These are phyloP conservation scores for Seiridium unicorne DNA, from an alignment of 2,329 filamentous ascomycete species.

Conservation along the genomic window DNA sequence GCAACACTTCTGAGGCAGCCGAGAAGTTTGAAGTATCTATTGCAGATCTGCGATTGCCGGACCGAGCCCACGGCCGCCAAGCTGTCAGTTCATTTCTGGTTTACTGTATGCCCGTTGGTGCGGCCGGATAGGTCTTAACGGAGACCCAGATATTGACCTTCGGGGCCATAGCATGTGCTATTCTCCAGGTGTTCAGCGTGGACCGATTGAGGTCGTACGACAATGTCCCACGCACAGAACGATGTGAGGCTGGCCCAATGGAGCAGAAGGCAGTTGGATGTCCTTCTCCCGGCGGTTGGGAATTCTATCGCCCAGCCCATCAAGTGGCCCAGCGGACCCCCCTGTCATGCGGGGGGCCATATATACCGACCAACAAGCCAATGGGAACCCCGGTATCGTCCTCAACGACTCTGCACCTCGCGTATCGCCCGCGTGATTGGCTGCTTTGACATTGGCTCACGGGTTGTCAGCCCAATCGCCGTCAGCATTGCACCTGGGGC, in stretches of 20 bases:
- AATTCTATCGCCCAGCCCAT: not conserved
- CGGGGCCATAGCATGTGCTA: not conserved
- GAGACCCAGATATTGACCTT: not conserved
- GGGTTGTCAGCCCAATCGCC: constrained; percentile 4
- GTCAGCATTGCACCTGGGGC: not conserved
- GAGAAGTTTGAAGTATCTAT: not conserved
- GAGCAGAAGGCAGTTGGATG: not conserved
- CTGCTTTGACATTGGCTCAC: not conserved
- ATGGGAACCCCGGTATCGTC: not conserved
- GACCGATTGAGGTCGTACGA: not conserved
- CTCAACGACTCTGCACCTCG: not conserved
- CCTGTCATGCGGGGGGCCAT: not conserved
- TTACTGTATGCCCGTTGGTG: not conserved
- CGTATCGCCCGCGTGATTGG: constrained; percentile 6
- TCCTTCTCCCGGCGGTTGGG: not conserved
- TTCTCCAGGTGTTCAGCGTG: not conserved
- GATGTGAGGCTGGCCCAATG: not conserved
- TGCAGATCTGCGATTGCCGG: not conserved
- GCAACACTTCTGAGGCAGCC: too few relatives aligned
- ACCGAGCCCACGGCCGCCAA: not conserved
- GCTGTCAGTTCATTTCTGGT: not conserved
- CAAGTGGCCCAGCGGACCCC: not conserved
- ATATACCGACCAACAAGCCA: not conserved
- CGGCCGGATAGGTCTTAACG: not conserved
- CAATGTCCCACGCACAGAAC: not conserved